A percentile compares a stretch with the other conserved stretches of the same genome.
These are phyloP conservation scores for Maudiozyma saulgeensis DNA, from an alignment of 805 yeast genomes.

Conservation along the genomic window DNA sequence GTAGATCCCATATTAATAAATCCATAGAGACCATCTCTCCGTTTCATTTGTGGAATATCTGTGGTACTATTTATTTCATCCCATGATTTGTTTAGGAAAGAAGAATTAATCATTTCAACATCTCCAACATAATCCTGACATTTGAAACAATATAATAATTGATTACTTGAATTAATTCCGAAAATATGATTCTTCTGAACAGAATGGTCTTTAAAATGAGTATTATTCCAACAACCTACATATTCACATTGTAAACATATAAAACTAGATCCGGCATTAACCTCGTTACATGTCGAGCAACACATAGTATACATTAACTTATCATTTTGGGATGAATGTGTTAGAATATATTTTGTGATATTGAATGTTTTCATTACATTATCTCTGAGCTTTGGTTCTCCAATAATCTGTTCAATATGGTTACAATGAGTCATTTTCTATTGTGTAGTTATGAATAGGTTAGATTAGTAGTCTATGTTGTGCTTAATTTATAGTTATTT, in stretches of 20 bases:
- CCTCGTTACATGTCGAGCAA: conserved; percentile 24
- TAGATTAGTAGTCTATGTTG: too few relatives aligned
- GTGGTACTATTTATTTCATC: conserved; percentile 15
- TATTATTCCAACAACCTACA: conserved; percentile 53
- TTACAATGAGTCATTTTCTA: conserved; percentile 23
- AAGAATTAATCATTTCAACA: conserved; percentile 25
- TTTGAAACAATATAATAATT: conserved; percentile 66
- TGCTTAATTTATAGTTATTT: too few relatives aligned
- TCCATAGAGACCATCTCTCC: conserved; percentile 76
- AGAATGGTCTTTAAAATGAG: conserved; percentile 41
- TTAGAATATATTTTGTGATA: conserved; percentile 19
- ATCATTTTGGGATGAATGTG: conserved; percentile 13
- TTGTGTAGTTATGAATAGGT: too few relatives aligned
- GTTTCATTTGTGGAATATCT: conserved; percentile 30
- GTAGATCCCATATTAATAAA: conserved; percentile 93
- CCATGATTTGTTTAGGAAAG: conserved; percentile 22
- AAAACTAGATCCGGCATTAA: conserved; percentile 31
- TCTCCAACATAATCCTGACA: conserved; percentile 69
- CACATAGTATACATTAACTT: conserved; percentile 17
- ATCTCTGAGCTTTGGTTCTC: conserved; percentile 23
- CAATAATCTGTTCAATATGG: conserved; percentile 26
- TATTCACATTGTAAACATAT: conserved; percentile 74
- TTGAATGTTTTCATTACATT: conserved; percentile 22
- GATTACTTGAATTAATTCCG: conserved; percentile 60
- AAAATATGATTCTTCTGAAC: conserved; percentile 41